Percentiles rank a stretch among this genome's conserved stretches.
Conservation (phyloP, 2,329 filamentous ascomycete species). For the Colletotrichum sidae region DNA sequence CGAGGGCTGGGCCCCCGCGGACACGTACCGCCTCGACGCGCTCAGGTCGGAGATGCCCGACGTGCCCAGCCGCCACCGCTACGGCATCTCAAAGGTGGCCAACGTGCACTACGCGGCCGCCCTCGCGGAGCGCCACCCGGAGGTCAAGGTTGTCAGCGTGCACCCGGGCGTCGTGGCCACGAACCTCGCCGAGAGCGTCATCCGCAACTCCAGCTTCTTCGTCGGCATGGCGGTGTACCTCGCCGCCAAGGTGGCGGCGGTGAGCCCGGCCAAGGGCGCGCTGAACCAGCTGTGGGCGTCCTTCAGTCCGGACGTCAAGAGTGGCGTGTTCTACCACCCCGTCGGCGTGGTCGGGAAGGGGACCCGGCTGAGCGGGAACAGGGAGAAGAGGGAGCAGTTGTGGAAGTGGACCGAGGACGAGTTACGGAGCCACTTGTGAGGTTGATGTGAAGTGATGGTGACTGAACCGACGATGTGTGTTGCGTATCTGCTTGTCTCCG, state of each 20-base stretch:
- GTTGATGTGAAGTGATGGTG: too few species aligned
- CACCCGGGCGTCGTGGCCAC: constrained; percentile 47
- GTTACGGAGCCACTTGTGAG: constrained; percentile 38
- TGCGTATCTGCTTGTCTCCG: too few species aligned
- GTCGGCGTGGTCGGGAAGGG: constrained; percentile 44
- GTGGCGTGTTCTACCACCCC: constrained; percentile 48
- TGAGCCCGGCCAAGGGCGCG: constrained; percentile 40
- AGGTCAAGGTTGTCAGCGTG: constrained; percentile 43
- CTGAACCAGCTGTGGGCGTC: constrained; percentile 49
- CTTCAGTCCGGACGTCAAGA: constrained; percentile 38
- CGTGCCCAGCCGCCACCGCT: constrained; percentile 41
- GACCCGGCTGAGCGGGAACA: constrained; percentile 39
- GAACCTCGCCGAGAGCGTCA: constrained; percentile 39
- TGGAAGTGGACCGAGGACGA: constrained; percentile 53
- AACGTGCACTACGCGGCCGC: constrained; percentile 47
- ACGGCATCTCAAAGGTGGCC: constrained; percentile 49
- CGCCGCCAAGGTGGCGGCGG: constrained; percentile 66
- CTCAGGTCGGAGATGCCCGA: constrained; percentile 43
- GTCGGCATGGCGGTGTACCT: constrained; percentile 99
- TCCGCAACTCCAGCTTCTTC: constrained; percentile 98
- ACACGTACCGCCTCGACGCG: constrained; percentile 46
- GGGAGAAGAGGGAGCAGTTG: constrained; percentile 43
- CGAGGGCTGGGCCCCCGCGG: constrained; percentile 39
- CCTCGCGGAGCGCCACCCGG: constrained; percentile 43
- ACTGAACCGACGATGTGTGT: too few species aligned